Evolutionary conservation across 2,329 filamentous ascomycete species (phyloP), one percentile per base, ranked within the genome.

Genomic region (Westerdykella sp.): DNA sequence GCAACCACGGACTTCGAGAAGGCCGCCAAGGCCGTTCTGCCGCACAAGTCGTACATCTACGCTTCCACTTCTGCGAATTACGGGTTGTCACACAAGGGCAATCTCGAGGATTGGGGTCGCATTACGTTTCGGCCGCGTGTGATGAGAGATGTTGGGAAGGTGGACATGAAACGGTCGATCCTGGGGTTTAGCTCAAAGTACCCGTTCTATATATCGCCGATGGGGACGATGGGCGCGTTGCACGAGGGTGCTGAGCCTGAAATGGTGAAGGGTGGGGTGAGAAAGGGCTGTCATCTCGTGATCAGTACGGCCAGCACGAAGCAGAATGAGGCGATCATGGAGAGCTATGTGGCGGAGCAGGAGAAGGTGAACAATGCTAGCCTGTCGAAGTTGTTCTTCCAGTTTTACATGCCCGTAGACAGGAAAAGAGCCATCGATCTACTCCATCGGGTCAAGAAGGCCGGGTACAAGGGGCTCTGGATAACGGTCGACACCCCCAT

Each of bases 151-250:
- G 64, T 67, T 2, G 59, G 60, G 15, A 48, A 63, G 18, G 55
- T 63, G 1, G 56, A 64, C 32, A 60, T 54, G 37, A 46, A 49
- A 10, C 51, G 60, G 34, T 53, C 54, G 16, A 63, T 69, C 13
- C 55, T 69, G n/a, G 67, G 67, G 2, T 52, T 63, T 34, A 53
- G 47, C 40, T 56, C 57, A 13, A 51, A 47, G 3, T 60, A 67
- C 28, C 67, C 67, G 0, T 67, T 70, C 44, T 69, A 69, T 45
- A 62, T 70, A 34, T 62, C 59, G 1, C 66, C 67, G 0, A 66
- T 66, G 53, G 67, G 66, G 1, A 65, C 62, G 1, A 54, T 66
- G 21, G 61, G 62, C 11, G 55, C 64, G 1, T 62, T 62, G 1
- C 61, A 69, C 38, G 40, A 56, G 11, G 63, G 55, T 22, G 67